These are phyloP conservation scores for Epithele typhae DNA, from an alignment of 768 basidiomycete species.

Conservation along the genomic window DNA sequence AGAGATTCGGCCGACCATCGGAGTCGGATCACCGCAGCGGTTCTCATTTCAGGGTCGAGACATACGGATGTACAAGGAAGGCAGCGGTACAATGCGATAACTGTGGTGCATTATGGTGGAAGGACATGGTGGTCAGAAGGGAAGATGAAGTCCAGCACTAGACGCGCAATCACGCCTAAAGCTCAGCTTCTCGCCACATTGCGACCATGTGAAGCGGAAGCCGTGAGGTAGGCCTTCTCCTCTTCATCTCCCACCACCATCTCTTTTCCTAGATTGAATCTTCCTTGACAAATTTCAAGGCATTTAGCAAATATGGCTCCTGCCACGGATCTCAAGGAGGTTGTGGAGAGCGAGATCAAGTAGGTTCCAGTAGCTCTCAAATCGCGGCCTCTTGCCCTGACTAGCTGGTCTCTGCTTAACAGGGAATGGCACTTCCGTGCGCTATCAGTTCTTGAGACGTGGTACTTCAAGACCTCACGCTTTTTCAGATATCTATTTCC, in stretches of 20 bases:
- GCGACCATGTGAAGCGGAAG: no score
- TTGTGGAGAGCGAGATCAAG: conserved; percentile 21
- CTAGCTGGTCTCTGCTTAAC: background rate
- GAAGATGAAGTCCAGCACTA: no score
- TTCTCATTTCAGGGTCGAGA: no score
- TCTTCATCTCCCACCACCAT: background rate
- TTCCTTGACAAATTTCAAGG: background rate
- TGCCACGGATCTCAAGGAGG: conserved; percentile 19
- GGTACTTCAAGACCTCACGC: background rate
- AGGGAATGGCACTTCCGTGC: conserved; percentile 82
- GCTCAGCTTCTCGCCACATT: background rate
- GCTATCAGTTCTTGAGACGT: background rate
- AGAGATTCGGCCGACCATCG: no score
- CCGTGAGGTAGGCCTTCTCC: no score
- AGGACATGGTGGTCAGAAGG: no score
- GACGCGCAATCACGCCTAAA: no score
- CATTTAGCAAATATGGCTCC: conserved; percentile 14
- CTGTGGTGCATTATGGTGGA: no score
- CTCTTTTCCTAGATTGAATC: no score
- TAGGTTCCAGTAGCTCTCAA: background rate
- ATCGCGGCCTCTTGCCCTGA: background rate
- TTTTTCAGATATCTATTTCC: conserved; percentile 81
- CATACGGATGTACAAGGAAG: no score
- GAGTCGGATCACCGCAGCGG: no score
- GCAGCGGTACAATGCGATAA: no score